Base-by-base conservation (phyloP, 2,329 filamentous ascomycete species). In the Polytolypa hystricis region DNA sequence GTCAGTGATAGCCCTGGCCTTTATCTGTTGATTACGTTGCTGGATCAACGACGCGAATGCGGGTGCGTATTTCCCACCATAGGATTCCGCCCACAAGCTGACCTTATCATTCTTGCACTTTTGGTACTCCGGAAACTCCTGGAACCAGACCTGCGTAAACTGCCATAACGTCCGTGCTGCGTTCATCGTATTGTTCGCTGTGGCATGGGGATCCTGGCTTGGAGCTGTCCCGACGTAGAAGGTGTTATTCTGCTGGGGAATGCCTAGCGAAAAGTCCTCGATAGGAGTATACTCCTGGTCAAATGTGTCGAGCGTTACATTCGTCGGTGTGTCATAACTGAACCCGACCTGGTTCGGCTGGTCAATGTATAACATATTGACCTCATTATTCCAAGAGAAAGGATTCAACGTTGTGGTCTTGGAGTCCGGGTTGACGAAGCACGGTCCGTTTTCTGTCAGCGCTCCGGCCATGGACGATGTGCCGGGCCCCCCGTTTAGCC, bases 311-410 rank as follows among this genome's bases (percentile, higher is more conserved):
- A 42, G 39, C 4, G 62, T 66, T 11, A 57, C 61, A 30, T 36
- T 36, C 8, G 20, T 26, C 4, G 30, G 34, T 5, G 17, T 14
- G 15, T 36, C 34, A 18, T 36, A 38, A 8, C 69, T 74, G 47
- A 77, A 71, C 1, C 74, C 74, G 4, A 73, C 69, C 31, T 71
- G 67, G 7, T 66, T 69, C 6, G 74, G 80, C 53, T 83, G 72
- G 47, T 84, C 79, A 46, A 84, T 73, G 55, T 79, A 83, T 11
- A 84, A 69, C 65, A 79, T 70, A 46, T 79, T 79, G 44, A 67
- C 68, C 16, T 71, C 66, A 45, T 74, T 72, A 42, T 73, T 77
- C 71, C 74, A 80, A 1, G 73, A 73, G 57, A 70, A 75, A 0
- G 73, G 70, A 45, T 80, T 80, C 16, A 62, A 44, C 11, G 54